phyloP scores from a whole-genome alignment of 2,329 filamentous ascomycete genomes.

The Boeremia exigua region DNA sequence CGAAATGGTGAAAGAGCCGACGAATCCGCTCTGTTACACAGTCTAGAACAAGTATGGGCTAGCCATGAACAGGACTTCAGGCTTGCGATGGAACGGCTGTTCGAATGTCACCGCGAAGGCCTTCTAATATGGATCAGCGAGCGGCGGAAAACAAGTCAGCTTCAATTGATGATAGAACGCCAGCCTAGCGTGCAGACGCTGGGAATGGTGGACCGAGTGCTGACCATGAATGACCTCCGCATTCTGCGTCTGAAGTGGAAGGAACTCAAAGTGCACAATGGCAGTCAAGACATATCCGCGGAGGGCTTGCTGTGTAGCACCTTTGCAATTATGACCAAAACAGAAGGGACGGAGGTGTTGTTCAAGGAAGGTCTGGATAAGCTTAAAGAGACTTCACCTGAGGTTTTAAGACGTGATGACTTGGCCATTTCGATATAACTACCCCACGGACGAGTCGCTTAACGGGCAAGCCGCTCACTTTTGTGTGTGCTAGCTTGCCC shows the following conservation, averaged over 20 bases:
- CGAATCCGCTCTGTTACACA: background rate
- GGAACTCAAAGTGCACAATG: background rate
- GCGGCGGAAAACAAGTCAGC: background rate
- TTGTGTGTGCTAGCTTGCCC: too few species aligned
- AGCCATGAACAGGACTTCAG: background rate
- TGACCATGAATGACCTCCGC: background rate
- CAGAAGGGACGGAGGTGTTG: background rate
- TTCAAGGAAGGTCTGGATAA: background rate
- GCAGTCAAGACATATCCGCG: background rate
- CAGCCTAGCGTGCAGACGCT: background rate
- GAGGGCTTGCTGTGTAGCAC: background rate
- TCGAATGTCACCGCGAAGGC: background rate
- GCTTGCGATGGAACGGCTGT: background rate
- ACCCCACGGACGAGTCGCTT: too few species aligned
- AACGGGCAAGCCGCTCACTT: too few species aligned
- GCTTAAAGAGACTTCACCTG: background rate
- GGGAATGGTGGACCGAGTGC: background rate
- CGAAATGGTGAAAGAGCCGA: background rate
- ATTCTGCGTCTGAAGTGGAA: background rate
- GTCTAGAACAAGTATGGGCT: background rate
- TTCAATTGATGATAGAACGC: background rate
- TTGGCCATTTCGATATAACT: background rate
- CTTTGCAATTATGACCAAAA: background rate
- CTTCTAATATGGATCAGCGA: background rate
- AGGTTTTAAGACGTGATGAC: background rate